Base-by-base conservation (phyloP, 2,329 filamentous ascomycete genomes). In the Ascochyta viciae-villosae region DNA sequence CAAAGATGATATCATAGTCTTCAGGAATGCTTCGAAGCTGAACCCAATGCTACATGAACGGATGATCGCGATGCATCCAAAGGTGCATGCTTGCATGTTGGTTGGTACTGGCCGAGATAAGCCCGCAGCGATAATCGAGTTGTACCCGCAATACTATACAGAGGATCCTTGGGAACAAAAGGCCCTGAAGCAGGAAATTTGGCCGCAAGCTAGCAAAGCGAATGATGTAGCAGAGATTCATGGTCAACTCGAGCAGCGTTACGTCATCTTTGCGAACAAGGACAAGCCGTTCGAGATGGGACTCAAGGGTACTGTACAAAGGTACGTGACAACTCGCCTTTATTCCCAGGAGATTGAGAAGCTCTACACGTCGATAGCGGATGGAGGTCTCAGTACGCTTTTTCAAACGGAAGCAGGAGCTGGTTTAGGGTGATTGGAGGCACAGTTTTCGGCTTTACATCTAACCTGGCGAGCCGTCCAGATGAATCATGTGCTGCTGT, bases 271-370 rank as follows among this genome's bases (percentile, higher is more conserved):
- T 49, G 70, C 80, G 0, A 76, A 75, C 10, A 71, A 70, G 12
- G 68, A 73, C 6, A 81, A 81, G 61, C 78, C 80, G 0, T 81
- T 83, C 46, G 63, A 74, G 1, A 74, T 71, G 15, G 78, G 80
- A 0, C 75, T 78, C n/a, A 82, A 84, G 57, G 77, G 78, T 0
- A 80, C 73, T 0, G 74, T 81, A 4, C 77, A 80, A 62, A 74
- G 80, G 7, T 71, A 70, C 4, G 67, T 71, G 0, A 81, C 81
- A 0, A 55, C 76, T 10, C 58, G 64, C 1, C 70, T 80, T 0
- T 84, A 82, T 44, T 65, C 65, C 2, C 61, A 75, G 1, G 81
- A 83, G 52, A 83, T 84, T 37, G 77, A 83, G 4, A 70, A 72
- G 0, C 68, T 83, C 4, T 84, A 83, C 50, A 46, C 46, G 5